These are phyloP conservation scores for Pichia sorboxylosa DNA, from an alignment of 1,139 yeast species.

Conservation along the genomic window DNA sequence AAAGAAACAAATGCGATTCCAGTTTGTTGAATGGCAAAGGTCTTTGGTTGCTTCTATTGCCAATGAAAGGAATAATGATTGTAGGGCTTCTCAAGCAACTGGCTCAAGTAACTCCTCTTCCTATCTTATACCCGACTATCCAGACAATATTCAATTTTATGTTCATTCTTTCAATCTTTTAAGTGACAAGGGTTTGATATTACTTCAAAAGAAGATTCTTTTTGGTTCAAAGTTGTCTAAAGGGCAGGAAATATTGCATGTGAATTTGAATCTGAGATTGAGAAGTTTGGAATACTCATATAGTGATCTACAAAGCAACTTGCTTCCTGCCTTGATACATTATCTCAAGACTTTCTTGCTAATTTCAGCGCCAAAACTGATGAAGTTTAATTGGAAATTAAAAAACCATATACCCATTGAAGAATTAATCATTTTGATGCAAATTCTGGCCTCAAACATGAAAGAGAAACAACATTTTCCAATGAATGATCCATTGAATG, in stretches of 20 bases:
- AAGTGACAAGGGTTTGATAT: constrained; percentile 45
- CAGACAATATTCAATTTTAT: constrained; percentile 32
- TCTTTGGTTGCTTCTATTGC: background rate
- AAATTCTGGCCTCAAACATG: constrained; percentile 42
- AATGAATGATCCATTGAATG: constrained; percentile 5
- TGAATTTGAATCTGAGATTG: constrained; percentile 26
- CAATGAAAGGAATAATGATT: background rate
- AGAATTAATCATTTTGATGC: constrained; percentile 42
- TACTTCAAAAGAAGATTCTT: constrained; percentile 43
- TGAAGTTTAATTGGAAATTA: constrained; percentile 45
- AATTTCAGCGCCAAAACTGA: constrained; percentile 26
- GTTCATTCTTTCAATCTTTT: constrained; percentile 38
- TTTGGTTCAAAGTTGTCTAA: constrained; percentile 20
- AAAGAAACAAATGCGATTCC: constrained; percentile 21
- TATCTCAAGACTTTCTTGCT: constrained; percentile 43
- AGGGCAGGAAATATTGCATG: too few species aligned
- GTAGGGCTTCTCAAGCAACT: background rate
- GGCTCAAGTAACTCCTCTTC: background rate
- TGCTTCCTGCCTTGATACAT: constrained; percentile 48
- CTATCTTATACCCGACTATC: background rate
- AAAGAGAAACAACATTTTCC: constrained; percentile 25
- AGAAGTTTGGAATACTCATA: constrained; percentile 30
- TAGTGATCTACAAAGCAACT: constrained; percentile 39
- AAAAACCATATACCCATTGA: constrained; percentile 49
- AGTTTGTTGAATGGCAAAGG: constrained; percentile 8